Evolutionary conservation across 345 rosid genomes (phyloP).

Genomic region (Ceriops tagal): DNA sequence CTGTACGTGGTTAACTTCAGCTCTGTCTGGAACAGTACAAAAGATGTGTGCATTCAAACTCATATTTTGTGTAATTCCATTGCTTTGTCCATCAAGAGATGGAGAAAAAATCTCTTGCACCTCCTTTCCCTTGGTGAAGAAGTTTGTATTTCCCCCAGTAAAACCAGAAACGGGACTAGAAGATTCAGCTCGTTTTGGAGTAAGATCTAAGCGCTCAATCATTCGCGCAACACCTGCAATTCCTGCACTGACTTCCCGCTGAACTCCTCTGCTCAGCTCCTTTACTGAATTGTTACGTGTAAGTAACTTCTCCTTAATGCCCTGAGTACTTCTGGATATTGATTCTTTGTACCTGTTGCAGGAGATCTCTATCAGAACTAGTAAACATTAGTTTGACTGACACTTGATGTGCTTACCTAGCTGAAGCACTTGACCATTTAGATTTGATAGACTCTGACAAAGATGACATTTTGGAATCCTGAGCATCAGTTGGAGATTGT

Average conservation of each 20-base stretch:
- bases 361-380: neutral
- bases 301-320: slow-evolving; percentile 78
- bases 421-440: slow-evolving; percentile 64
- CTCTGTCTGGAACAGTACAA: slow-evolving; percentile 21
- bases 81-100: slow-evolving; percentile 19
- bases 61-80: slow-evolving; percentile 11
- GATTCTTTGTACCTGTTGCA: slow-evolving; percentile 74
- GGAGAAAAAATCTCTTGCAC: slow-evolving; percentile 33
- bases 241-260: slow-evolving; percentile 86
- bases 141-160: slow-evolving; percentile 32
- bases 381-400: neutral
- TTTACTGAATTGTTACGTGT: slow-evolving; percentile 71
- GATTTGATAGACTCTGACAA: slow-evolving; percentile 74
- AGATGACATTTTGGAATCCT: slow-evolving; percentile 38
- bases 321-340: slow-evolving; percentile 66
- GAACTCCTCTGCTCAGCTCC: slow-evolving; percentile 87
- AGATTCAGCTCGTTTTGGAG: slow-evolving; percentile 53
- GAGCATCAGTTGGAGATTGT: slow-evolving; percentile 23
- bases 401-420: slow-evolving; percentile 37
- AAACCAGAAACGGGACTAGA: slow-evolving; percentile 33
- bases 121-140: slow-evolving; percentile 52
- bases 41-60: slow-evolving; percentile 23
- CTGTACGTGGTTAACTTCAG: slow-evolving; percentile 38
- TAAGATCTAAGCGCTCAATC: slow-evolving; percentile 70
- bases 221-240: slow-evolving; percentile 77